phyloP scores from a whole-genome alignment of 257 asterid species.

The Verbena officinalis region DNA sequence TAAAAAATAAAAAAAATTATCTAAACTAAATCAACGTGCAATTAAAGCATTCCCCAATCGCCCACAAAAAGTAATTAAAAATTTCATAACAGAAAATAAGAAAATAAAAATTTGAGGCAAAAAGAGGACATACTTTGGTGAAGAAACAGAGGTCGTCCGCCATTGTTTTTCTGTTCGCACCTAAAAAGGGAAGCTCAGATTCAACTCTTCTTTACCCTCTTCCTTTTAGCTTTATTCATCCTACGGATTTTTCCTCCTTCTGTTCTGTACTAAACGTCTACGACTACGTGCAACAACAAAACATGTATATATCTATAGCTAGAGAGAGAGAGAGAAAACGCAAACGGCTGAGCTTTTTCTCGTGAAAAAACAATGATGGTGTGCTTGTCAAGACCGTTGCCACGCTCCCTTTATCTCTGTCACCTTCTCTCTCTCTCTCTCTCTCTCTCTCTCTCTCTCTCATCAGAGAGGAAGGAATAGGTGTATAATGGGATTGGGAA shows the following conservation, averaged over 20 bases:
- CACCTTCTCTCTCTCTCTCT: conserved; percentile 8
- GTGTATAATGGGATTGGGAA: neutral
- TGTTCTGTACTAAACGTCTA: neutral
- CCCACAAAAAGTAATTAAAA: neutral
- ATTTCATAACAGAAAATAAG: conserved; percentile 6
- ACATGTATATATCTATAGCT: conserved; percentile 23
- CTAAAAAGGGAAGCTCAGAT: conserved; percentile 46
- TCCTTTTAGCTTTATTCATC: conserved; percentile 50
- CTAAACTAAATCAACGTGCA: conserved; percentile 1
- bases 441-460: conserved; percentile 11
- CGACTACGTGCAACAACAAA: conserved; percentile 31
- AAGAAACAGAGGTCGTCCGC: conserved; percentile 59
- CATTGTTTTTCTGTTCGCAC: conserved; percentile 40
- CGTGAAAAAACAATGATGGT: conserved; percentile 44
- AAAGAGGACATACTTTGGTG: conserved; percentile 47
- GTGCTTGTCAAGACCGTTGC: conserved; percentile 40
- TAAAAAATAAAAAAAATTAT: neutral
- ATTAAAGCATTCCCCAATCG: neutral
- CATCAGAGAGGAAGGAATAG: neutral
- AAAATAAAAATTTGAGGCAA: neutral
- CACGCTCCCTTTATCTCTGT: conserved; percentile 35
- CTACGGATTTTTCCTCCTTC: neutral
- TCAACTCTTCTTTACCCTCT: conserved; percentile 43
- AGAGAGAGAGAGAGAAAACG: conserved; percentile 29
- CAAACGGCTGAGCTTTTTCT: conserved; percentile 40